These are phyloP conservation scores for Lentithecium fluviatile DNA, from an alignment of 495 filamentous ascomycete species.

Conservation along the genomic window DNA sequence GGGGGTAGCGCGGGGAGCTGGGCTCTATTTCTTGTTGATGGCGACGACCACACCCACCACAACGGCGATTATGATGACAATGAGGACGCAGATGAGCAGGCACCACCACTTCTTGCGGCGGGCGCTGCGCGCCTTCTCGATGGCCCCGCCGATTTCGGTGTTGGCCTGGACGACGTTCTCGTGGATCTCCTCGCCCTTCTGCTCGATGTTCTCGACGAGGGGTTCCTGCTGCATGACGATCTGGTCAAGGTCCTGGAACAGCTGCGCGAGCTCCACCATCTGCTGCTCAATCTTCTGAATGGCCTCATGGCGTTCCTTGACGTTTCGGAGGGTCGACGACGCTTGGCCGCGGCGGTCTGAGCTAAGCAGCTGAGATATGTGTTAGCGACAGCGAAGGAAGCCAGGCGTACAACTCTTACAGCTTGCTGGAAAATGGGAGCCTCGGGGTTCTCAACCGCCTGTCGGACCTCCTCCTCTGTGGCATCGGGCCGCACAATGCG, in stretches of 20 bases:
- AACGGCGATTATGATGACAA: constrained; percentile 51
- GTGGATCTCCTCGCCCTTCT: constrained; percentile 74
- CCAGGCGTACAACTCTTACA: constrained; percentile 49
- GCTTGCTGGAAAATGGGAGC: constrained; percentile 80
- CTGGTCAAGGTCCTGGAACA: constrained; percentile 83
- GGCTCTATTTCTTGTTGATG: constrained; percentile 22
- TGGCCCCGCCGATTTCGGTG: constrained; percentile 71
- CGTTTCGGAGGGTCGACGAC: constrained; percentile 69
- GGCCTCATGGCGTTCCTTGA: constrained; percentile 79
- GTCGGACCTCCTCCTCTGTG: constrained; percentile 72
- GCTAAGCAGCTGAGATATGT: constrained; percentile 48
- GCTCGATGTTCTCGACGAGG: constrained; percentile 72
- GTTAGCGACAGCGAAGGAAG: constrained; percentile 11
- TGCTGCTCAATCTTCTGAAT: constrained; percentile 88
- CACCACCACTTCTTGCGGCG: constrained; percentile 99
- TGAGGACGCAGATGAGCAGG: constrained; percentile 62
- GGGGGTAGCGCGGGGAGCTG: background rate
- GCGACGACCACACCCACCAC: constrained; percentile 38
- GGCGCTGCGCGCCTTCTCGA: constrained; percentile 72
- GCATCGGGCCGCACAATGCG: constrained; percentile 85
- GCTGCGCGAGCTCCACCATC: constrained; percentile 76
- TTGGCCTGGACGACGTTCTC: constrained; percentile 79
- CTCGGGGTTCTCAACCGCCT: constrained; percentile 68
- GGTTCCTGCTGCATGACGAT: constrained; percentile 81
- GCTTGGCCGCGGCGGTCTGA: constrained; percentile 78